Conservation (phyloP, 495 filamentous ascomycete genomes). For the Echria macrotheca region DNA sequence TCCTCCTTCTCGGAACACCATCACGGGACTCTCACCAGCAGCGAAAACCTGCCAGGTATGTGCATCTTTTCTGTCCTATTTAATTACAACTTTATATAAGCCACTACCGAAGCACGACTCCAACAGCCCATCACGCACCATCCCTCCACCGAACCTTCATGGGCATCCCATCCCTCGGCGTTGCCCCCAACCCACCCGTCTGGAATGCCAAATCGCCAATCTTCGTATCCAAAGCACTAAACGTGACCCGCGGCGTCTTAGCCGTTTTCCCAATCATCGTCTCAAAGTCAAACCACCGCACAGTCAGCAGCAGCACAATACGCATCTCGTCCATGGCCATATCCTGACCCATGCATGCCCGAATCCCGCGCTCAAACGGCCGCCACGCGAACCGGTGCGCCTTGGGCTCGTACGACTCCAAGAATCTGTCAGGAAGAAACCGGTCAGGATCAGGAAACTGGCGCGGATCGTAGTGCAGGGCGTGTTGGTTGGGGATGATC, state of each 20-base stretch:
- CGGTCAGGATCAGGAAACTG: constrained; percentile 1
- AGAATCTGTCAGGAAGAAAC: constrained; percentile 10
- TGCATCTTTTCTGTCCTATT: no score
- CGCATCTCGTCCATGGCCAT: constrained; percentile 10
- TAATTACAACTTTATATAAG: no score
- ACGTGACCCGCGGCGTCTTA: neutral
- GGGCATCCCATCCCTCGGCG: neutral
- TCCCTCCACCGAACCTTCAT: neutral
- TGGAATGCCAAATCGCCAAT: neutral
- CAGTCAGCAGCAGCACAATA: neutral
- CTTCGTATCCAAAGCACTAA: constrained; percentile 1
- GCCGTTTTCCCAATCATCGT: neutral
- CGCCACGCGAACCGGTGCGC: neutral
- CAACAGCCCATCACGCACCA: neutral
- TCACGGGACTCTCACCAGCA: no score
- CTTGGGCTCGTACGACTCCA: neutral
- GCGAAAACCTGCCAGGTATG: no score
- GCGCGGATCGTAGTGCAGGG: constrained; percentile 7
- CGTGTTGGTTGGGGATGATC: neutral
- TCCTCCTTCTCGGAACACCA: no score
- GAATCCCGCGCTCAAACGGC: constrained; percentile 2
- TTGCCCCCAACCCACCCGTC: neutral
- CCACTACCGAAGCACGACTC: no score
- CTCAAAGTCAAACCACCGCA: constrained; percentile 8
- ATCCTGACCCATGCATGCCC: neutral